phyloP scores from a whole-genome alignment of 2,329 filamentous ascomycete species.

The Fusarium tupiense region DNA sequence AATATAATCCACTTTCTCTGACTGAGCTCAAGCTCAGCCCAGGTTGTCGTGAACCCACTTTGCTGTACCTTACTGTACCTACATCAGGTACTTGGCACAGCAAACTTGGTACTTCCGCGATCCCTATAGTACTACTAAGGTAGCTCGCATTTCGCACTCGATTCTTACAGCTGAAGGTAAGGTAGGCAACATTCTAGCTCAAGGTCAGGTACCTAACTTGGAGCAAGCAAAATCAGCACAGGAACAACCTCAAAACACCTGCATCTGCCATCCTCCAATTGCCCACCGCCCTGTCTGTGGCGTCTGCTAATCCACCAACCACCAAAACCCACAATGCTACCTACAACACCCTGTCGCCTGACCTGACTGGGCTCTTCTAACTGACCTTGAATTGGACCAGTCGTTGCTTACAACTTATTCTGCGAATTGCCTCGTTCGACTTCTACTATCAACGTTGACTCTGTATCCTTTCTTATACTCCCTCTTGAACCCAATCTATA shows the following conservation, averaged over 20 bases:
- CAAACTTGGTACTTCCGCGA: not conserved
- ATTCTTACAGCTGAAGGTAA: not conserved
- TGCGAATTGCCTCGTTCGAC: constrained; percentile 42
- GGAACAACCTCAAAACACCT: not conserved
- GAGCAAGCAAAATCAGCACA: not conserved
- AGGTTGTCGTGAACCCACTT: constrained; percentile 3
- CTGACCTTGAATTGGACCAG: constrained; percentile 30
- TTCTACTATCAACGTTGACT: not conserved
- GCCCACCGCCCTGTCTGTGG: constrained; percentile 23
- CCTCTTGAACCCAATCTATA: not conserved
- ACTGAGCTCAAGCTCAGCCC: not conserved
- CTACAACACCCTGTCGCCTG: constrained; percentile 38
- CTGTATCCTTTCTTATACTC: not conserved
- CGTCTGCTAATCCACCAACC: constrained; percentile 27
- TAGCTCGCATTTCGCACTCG: not conserved
- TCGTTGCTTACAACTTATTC: constrained; percentile 37
- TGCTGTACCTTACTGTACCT: constrained; percentile 1
- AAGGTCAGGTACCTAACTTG: not conserved
- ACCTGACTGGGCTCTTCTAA: constrained; percentile 19
- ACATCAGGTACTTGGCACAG: constrained; percentile 11
- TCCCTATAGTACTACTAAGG: not conserved
- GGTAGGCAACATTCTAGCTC: not conserved
- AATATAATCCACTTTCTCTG: constrained; percentile 17
- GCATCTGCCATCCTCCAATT: constrained; percentile 7
- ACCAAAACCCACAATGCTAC: constrained; percentile 20